These are phyloP conservation scores for Boletellus deceptivus DNA, from an alignment of 1,284 basidiomycete species.

Conservation along the genomic window DNA sequence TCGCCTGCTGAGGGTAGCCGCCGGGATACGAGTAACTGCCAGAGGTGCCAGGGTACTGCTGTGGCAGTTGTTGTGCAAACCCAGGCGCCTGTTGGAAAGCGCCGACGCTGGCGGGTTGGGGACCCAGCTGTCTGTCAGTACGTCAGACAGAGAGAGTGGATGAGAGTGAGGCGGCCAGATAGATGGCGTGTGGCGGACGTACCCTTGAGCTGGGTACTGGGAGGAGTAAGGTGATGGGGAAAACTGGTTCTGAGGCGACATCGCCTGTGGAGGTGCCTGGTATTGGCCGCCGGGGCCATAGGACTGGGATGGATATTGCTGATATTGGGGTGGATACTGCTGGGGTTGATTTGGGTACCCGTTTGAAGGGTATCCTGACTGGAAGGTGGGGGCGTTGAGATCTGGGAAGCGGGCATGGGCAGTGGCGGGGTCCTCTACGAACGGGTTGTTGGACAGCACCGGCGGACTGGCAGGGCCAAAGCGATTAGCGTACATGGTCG, in stretches of 20 bases:
- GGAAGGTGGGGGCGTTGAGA: slow-evolving; percentile 35
- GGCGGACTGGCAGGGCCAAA: slow-evolving; percentile 29
- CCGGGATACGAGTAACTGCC: slow-evolving; percentile 17
- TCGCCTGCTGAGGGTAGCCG: slow-evolving; percentile 27
- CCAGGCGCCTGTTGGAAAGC: slow-evolving; percentile 29
- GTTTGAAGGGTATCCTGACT: slow-evolving; percentile 21
- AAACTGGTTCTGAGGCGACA: slow-evolving; percentile 22
- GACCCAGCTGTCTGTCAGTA: slow-evolving; percentile 17
- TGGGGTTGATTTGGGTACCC: slow-evolving; percentile 30
- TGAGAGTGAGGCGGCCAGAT: slow-evolving; percentile 2
- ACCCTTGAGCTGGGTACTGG: slow-evolving; percentile 23
- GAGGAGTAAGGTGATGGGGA: slow-evolving; percentile 19
- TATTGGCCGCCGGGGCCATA: slow-evolving; percentile 11
- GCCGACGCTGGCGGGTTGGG: slow-evolving; percentile 23
- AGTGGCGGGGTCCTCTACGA: slow-evolving; percentile 44
- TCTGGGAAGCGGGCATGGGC: slow-evolving; percentile 54
- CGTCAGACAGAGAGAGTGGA: neutral
- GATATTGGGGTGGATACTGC: slow-evolving; percentile 35
- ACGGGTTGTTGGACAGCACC: slow-evolving; percentile 55
- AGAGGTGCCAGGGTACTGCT: slow-evolving; percentile 23
- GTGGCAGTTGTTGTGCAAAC: slow-evolving; percentile 29
- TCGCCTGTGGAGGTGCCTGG: slow-evolving; percentile 19
- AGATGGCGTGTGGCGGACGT: neutral
- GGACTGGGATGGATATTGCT: slow-evolving; percentile 13
- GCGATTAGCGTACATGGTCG: slow-evolving; percentile 39